phyloP scores from a whole-genome alignment of 169 alveolate species.

The Plasmodium adleri region DNA sequence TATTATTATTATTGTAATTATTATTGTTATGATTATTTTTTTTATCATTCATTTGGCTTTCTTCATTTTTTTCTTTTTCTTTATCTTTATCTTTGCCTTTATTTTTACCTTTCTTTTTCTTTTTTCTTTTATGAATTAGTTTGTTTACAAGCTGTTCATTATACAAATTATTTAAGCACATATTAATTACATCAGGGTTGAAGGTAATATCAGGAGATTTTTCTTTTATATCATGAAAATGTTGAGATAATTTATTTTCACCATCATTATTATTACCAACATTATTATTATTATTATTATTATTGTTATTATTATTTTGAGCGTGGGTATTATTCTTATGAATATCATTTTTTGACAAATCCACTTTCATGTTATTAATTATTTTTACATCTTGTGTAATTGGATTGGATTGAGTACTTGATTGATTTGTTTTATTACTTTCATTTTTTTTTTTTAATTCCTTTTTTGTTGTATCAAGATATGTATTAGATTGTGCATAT shows the following conservation, averaged over 20 bases:
- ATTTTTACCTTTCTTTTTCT: not conserved
- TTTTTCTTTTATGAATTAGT: slow-evolving; percentile 35
- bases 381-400: not conserved
- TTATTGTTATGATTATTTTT: too few relatives aligned
- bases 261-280: slow-evolving; percentile 3
- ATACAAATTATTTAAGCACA: slow-evolving; percentile 41
- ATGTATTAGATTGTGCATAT: slow-evolving; percentile 34
- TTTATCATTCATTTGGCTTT: slow-evolving; percentile 5
- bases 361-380: not conserved
- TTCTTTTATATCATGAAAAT: too few relatives aligned
- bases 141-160: slow-evolving; percentile 39
- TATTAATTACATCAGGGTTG: slow-evolving; percentile 62
- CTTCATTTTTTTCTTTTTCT: slow-evolving; percentile 4
- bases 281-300: not conserved
- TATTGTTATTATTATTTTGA: not conserved
- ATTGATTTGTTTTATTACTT: not conserved
- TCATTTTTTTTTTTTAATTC: not conserved
- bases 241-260: not conserved
- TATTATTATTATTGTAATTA: too few relatives aligned
- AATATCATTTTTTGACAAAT: not conserved
- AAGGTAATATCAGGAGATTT: slow-evolving; percentile 3
- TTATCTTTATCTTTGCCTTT: not conserved
- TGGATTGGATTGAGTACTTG: not conserved
- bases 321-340: not conserved
- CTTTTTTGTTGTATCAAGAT: not conserved